Evolutionary conservation across 2,329 filamentous ascomycete genomes (phyloP), one percentile per base, ranked within the genome.

Genomic region (Penicillium digitatum): DNA sequence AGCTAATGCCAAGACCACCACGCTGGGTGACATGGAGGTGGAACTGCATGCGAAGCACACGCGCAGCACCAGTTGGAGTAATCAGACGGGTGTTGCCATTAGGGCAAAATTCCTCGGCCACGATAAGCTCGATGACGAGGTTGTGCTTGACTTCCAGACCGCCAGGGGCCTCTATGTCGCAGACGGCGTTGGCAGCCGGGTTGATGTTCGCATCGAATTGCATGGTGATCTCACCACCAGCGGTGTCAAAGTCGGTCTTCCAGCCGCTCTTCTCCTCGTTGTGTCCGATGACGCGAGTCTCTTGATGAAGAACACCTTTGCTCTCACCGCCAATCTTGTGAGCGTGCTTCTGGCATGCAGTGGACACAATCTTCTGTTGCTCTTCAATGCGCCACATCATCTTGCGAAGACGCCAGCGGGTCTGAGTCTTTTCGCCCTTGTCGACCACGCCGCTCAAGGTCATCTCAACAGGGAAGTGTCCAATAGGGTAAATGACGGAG

Each of bases 351-450:
- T 81, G 68, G 76, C 94, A 97, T 18, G 90, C 88, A 1, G 88
- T 87, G 0, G 90, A 89, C 37, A 93, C 79, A 35, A 87, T 86
- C 74, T 87, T 88, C 71, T 90, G 83, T 37, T 86, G 87, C 79
- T 99, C 93, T 69, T 96, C 92, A 50, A 99, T 87, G 62, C 89
- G 86, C 93, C 93, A 99, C 60, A 88, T 90, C 62, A 96, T 82
- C 74, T 95, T 94, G 72, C 92, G 89, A 29, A 99, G 81, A 66
- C 88, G 87, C 93, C 93, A 97, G 58, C 94, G 82, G 7, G 86
- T 92, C 69, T 88, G 86, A 56, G 82, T 83, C 39, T 85, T 83
- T 37, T 82, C 79, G 35, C 81, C 74, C 71, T 89, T 89, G 65
- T 84, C 87, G 39, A 91, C 85, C 51, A 96, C 85, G n/a, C 93